Evolutionary conservation across 257 asterid genomes (phyloP).

Genomic region (Galeopsis tetrahit): DNA sequence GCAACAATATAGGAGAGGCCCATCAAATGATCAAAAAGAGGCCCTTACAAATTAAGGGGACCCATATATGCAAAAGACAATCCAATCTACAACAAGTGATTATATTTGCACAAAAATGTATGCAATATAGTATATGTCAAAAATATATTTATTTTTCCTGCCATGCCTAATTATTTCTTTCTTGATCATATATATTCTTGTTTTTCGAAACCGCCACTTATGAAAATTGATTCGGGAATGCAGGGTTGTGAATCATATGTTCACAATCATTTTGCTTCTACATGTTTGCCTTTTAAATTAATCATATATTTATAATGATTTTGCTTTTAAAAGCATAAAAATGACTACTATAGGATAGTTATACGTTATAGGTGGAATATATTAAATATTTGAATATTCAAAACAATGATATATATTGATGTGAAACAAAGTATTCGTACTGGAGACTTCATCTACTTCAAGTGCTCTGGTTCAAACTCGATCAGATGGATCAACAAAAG

Average conservation of each 20-base stretch:
- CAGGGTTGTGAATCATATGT: constrained; percentile 28
- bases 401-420: too few species aligned
- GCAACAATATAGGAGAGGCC: not conserved
- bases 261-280: constrained; percentile 23
- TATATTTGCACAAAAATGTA: constrained; percentile 45
- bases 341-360: not conserved
- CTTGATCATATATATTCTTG: not conserved
- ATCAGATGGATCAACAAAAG: too few species aligned
- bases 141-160: not conserved
- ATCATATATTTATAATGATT: constrained; percentile 1
- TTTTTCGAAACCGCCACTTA: not conserved
- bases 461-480: too few species aligned
- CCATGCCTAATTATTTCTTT: constrained; percentile 45
- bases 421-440: too few species aligned
- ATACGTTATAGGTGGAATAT: not conserved
- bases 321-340: constrained; percentile 6
- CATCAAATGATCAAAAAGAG: not conserved
- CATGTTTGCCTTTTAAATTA: not conserved
- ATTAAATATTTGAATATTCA: too few species aligned
- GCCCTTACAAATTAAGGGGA: constrained; percentile 27
- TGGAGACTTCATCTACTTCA: too few species aligned
- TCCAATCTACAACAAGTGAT: not conserved
- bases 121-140: constrained; percentile 23
- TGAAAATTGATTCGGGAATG: constrained; percentile 32
- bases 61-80: constrained; percentile 17